phyloP scores from a whole-genome alignment of 768 basidiomycete genomes.

The Suillus bovinus region DNA sequence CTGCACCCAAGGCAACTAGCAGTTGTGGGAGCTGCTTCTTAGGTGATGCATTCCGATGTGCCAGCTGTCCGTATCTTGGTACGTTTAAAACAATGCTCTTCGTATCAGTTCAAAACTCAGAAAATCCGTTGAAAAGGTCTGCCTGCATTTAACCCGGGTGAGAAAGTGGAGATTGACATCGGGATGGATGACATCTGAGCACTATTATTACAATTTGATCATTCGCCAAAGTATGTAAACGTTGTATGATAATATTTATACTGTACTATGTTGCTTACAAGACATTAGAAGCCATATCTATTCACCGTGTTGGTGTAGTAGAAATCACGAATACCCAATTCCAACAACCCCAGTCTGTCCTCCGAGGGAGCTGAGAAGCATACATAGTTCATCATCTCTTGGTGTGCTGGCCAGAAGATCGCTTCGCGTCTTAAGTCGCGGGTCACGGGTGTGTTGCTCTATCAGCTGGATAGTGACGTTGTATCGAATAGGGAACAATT shows the following conservation, averaged over 20 bases:
- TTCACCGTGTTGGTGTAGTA: not conserved
- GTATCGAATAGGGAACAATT: not conserved
- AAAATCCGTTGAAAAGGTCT: conserved; percentile 58
- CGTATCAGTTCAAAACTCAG: conserved; percentile 14
- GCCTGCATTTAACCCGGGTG: conserved; percentile 97
- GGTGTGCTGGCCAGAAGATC: not conserved
- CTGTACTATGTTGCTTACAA: not conserved
- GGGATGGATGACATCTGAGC: conserved; percentile 84
- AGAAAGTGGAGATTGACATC: conserved; percentile 92
- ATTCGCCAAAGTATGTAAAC: not conserved
- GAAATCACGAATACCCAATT: not conserved
- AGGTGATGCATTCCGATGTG: conserved; percentile 97
- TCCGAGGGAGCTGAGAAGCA: not conserved
- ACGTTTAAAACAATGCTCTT: conserved; percentile 32
- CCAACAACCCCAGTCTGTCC: not conserved
- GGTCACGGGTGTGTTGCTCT: not conserved
- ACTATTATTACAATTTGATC: not conserved
- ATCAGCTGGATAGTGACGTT: not conserved
- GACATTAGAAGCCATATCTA: not conserved
- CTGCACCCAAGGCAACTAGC: conserved; percentile 86
- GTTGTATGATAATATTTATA: not conserved
- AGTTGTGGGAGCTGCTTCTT: conserved; percentile 98
- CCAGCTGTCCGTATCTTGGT: conserved; percentile 96
- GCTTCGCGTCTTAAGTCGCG: not conserved
- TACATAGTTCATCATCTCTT: not conserved